These are phyloP conservation scores for Podospora anserina DNA, from an alignment of 495 filamentous ascomycete species.

Conservation along the genomic window DNA sequence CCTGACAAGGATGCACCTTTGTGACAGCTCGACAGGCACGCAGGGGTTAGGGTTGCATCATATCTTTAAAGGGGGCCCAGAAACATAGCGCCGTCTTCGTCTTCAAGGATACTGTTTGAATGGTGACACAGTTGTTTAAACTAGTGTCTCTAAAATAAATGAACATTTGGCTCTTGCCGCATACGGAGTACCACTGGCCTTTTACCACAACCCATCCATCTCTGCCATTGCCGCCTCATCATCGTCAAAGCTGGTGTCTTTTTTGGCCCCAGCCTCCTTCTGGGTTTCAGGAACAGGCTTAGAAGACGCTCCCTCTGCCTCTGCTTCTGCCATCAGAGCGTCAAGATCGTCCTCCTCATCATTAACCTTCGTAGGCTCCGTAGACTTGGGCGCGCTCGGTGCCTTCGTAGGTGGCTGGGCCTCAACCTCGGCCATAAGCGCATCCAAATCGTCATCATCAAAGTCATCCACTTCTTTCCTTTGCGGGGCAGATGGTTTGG, in stretches of 20 bases:
- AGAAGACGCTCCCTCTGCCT: conserved; percentile 20
- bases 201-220: conserved; percentile 60
- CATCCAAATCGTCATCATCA: conserved; percentile 44
- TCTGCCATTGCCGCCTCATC: conserved; percentile 64
- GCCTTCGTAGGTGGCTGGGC: conserved; percentile 21
- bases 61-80: not conserved
- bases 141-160: not conserved
- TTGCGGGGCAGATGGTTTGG: not conserved
- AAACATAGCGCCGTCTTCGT: not conserved
- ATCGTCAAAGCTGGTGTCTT: conserved; percentile 15
- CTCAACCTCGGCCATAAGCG: conserved; percentile 46
- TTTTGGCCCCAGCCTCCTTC: conserved; percentile 5
- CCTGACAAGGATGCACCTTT: conserved; percentile 6
- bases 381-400: not conserved
- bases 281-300: conserved; percentile 3
- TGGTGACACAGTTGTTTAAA: not conserved
- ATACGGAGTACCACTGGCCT: not conserved
- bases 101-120: not conserved
- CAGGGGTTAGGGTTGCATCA: not conserved
- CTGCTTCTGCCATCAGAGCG: conserved; percentile 47
- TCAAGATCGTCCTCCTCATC: conserved; percentile 38
- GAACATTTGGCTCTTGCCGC: not conserved
- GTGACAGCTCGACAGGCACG: not conserved
- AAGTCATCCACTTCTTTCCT: not conserved
- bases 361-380: not conserved